These are phyloP conservation scores for Caryopteris hybrid DNA, from an alignment of 305 asterid genomes.

Conservation along the genomic window DNA sequence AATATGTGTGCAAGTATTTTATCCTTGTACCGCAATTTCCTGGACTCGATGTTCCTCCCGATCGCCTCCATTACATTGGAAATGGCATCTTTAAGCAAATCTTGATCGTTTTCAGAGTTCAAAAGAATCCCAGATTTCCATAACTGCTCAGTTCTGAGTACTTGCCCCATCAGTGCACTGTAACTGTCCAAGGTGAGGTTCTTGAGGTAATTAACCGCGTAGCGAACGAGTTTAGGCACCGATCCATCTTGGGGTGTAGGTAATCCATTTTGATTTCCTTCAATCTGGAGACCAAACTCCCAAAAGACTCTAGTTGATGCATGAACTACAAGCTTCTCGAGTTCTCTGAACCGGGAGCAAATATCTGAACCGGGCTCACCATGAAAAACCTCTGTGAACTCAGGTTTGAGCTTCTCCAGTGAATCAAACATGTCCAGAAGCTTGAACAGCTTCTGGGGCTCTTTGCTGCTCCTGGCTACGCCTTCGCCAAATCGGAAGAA, in stretches of 20 bases:
- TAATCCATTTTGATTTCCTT: slow-evolving; percentile 57
- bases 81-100: slow-evolving; percentile 50
- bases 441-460: slow-evolving; percentile 81
- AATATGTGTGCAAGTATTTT: slow-evolving; percentile 48
- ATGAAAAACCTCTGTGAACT: slow-evolving; percentile 41
- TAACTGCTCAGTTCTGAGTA: slow-evolving; percentile 50
- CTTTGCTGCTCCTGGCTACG: slow-evolving; percentile 72
- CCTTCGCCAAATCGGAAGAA: slow-evolving; percentile 87
- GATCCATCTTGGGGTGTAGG: slow-evolving; percentile 71
- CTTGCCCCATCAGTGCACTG: slow-evolving; percentile 48
- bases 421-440: slow-evolving; percentile 76
- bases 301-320: slow-evolving; percentile 57
- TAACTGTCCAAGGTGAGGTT: slow-evolving; percentile 47
- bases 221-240: slow-evolving; percentile 71
- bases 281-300: slow-evolving; percentile 74
- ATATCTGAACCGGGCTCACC: slow-evolving; percentile 63
- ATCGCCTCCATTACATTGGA: slow-evolving; percentile 74
- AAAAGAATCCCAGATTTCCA: slow-evolving; percentile 62
- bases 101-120: slow-evolving; percentile 35
- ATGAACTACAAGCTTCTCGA: slow-evolving; percentile 67
- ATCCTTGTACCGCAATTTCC: slow-evolving; percentile 47
- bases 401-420: slow-evolving; percentile 47
- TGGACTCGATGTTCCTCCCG: slow-evolving; percentile 56
- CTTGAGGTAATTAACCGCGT: slow-evolving; percentile 67
- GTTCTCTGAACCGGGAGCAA: slow-evolving; percentile 57